Base-by-base conservation (phyloP, 2,329 filamentous ascomycete genomes). In the Sporothrix variecibatus region DNA sequence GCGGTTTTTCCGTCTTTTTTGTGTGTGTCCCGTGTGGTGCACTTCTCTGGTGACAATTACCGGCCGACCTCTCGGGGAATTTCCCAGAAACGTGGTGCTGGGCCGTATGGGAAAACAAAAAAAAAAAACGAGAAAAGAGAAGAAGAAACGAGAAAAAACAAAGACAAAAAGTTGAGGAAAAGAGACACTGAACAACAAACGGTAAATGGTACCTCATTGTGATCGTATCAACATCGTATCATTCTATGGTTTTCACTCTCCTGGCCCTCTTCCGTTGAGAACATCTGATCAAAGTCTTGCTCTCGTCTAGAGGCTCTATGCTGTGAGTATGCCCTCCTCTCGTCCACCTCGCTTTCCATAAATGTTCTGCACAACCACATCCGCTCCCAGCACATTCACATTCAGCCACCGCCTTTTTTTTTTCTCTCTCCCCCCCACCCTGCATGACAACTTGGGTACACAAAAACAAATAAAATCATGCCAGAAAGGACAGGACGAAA, bases 51-150 rank as follows among this genome's bases (percentile, higher is more conserved):
- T 38, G 56, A 60, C 31, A 23, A 56, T 31, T 46, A 28, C 20
- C 26, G 38, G 53, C 53, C 56, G 53, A 31, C 53, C 2, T 26
- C 53, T 58, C 26, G 56, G 34, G 38, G 38, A 15, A 49, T 49
- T 46, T 70, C 26, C 46, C 60, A 69, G 49, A 69, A 68, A 68
- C 71, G 70, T 53, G 38, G 28, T 34, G 51, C 40, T 60, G 65
- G 53, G 31, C 34, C 56, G 28, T 20, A 53, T 9, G 34, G 23
- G 34, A 58, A 43, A 60, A 51, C 0, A 72, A 46, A 15, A 17
- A 8, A 71, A 31, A 43, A 20, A 69, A 17, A 58, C 0, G 7
- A 67, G n/a, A 9, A 31, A 28, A 51, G 26, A 40, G 8, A 69
- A 65, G n/a, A n/a, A n/a, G n/a, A n/a, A n/a, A n/a, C n/a, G n/a